Conservation (phyloP, 2,329 filamentous ascomycete species). For the Alternaria novae-zelandiae region DNA sequence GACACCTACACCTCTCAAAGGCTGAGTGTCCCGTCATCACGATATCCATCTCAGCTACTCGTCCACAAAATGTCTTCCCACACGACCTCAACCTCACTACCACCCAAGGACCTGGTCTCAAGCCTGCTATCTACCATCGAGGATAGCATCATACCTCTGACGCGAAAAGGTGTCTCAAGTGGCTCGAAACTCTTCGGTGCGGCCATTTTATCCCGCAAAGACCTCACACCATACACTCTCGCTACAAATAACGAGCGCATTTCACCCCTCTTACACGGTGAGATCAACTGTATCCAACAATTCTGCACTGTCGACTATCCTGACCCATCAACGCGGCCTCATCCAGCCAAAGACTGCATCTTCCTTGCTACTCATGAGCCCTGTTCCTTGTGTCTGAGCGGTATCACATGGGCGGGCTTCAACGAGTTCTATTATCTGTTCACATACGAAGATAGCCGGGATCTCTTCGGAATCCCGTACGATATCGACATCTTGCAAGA, state of each 20-base stretch:
- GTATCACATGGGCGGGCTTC: slow-evolving; percentile 65
- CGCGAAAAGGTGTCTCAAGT: slow-evolving; percentile 56
- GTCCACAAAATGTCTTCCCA: slow-evolving; percentile 1
- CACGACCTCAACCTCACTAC: background rate
- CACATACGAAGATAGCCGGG: slow-evolving; percentile 64
- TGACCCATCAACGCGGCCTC: slow-evolving; percentile 46
- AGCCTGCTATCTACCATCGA: slow-evolving; percentile 40
- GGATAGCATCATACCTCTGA: slow-evolving; percentile 59
- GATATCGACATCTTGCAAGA: slow-evolving; percentile 64
- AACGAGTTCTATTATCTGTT: slow-evolving; percentile 64
- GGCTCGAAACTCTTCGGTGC: slow-evolving; percentile 66
- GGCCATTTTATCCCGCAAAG: slow-evolving; percentile 51
- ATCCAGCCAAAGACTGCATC: slow-evolving; percentile 57
- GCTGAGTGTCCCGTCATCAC: accelerated
- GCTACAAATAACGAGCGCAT: slow-evolving; percentile 63
- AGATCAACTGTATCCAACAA: slow-evolving; percentile 66
- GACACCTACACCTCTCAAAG: too few relatives aligned
- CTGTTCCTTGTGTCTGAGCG: slow-evolving; percentile 64
- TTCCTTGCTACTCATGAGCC: slow-evolving; percentile 67
- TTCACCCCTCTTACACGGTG: slow-evolving; percentile 64
- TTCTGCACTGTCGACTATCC: slow-evolving; percentile 55
- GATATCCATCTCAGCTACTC: background rate
- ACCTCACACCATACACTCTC: slow-evolving; percentile 55
- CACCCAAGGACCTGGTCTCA: slow-evolving; percentile 2
- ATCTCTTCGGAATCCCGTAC: slow-evolving; percentile 63